Conservation (phyloP, 2,329 filamentous ascomycete genomes). For the Venturia asperata region DNA sequence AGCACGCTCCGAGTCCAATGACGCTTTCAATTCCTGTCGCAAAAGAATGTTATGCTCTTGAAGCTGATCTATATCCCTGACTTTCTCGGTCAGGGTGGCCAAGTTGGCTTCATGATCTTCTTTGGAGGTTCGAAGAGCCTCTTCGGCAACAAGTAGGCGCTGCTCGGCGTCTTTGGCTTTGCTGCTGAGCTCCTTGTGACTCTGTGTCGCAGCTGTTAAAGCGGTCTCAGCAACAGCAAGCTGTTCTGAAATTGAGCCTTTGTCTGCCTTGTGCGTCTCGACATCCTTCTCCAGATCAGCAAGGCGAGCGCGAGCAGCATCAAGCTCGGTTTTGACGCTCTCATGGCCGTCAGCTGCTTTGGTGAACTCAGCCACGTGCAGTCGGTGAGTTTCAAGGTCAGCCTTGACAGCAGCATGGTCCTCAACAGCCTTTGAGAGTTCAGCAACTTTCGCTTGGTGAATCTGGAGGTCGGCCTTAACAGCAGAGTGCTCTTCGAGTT, state of each 20-base stretch:
- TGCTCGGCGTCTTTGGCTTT: slow-evolving; percentile 9
- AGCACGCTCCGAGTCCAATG: slow-evolving; percentile 7
- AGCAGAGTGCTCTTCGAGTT: neutral
- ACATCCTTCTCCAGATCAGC: slow-evolving; percentile 13
- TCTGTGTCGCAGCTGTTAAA: neutral
- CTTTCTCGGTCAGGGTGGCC: neutral
- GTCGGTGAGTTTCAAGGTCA: slow-evolving; percentile 12
- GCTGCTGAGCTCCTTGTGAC: slow-evolving; percentile 9
- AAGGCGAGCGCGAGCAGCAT: slow-evolving; percentile 5
- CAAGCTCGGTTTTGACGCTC: slow-evolving; percentile 16
- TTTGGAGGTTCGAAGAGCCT: neutral
- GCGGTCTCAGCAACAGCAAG: slow-evolving; percentile 15
- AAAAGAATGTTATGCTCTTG: slow-evolving; percentile 15
- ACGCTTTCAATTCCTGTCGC: slow-evolving; percentile 12
- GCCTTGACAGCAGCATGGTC: slow-evolving; percentile 16
- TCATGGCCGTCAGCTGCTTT: slow-evolving; percentile 17
- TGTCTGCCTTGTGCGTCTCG: slow-evolving; percentile 17
- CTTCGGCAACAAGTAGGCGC: neutral
- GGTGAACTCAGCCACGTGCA: neutral
- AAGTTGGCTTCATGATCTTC: slow-evolving; percentile 13
- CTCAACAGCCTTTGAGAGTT: slow-evolving; percentile 1
- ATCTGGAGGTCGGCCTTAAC: neutral
- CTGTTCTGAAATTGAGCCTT: slow-evolving; percentile 2
- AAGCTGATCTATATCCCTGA: slow-evolving; percentile 8
- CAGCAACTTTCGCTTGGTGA: neutral